A percentile compares a stretch with the other conserved stretches of the same genome.
These are phyloP conservation scores for Phytophthora meadii DNA, from an alignment of 352 stramenopile species.

Conservation along the genomic window DNA sequence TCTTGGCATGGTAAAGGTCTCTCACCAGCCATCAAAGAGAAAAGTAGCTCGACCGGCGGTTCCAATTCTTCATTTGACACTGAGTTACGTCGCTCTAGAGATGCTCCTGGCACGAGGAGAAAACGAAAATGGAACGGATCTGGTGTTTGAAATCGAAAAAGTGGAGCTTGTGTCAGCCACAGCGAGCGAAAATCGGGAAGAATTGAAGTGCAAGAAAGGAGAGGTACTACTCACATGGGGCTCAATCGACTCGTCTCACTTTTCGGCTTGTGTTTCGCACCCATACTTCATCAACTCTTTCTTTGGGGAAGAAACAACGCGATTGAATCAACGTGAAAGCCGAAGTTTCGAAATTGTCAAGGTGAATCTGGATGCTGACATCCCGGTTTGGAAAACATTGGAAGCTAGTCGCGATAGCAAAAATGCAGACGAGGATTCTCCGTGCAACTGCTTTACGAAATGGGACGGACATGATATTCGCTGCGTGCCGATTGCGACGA, in stretches of 20 bases:
- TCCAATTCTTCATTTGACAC: slow-evolving; percentile 59
- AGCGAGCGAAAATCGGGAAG: slow-evolving; percentile 28
- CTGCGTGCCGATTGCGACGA: slow-evolving; percentile 39
- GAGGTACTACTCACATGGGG: slow-evolving; percentile 54
- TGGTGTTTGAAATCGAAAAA: slow-evolving; percentile 81
- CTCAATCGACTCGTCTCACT: slow-evolving; percentile 41
- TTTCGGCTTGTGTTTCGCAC: slow-evolving; percentile 69
- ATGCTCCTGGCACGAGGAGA: slow-evolving; percentile 41
- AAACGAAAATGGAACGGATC: slow-evolving; percentile 39
- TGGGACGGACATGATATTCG: slow-evolving; percentile 41
- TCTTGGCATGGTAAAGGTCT: slow-evolving; percentile 78
- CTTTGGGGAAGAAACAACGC: slow-evolving; percentile 60
- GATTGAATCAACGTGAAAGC: slow-evolving; percentile 52
- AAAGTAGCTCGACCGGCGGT: slow-evolving; percentile 66
- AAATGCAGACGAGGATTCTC: slow-evolving; percentile 12
- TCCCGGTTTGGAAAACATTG: slow-evolving; percentile 74
- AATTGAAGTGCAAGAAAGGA: slow-evolving; percentile 43
- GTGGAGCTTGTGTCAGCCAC: slow-evolving; percentile 55
- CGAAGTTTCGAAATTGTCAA: slow-evolving; percentile 79
- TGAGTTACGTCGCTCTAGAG: slow-evolving; percentile 67
- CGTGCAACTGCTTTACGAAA: slow-evolving; percentile 46
- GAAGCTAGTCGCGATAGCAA: slow-evolving; percentile 15
- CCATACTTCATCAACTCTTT: slow-evolving; percentile 83
- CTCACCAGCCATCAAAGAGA: slow-evolving; percentile 42
- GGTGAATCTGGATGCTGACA: slow-evolving; percentile 64